Base-by-base conservation (phyloP, 2,329 filamentous ascomycete species). In the Parastagonospora avenae region DNA sequence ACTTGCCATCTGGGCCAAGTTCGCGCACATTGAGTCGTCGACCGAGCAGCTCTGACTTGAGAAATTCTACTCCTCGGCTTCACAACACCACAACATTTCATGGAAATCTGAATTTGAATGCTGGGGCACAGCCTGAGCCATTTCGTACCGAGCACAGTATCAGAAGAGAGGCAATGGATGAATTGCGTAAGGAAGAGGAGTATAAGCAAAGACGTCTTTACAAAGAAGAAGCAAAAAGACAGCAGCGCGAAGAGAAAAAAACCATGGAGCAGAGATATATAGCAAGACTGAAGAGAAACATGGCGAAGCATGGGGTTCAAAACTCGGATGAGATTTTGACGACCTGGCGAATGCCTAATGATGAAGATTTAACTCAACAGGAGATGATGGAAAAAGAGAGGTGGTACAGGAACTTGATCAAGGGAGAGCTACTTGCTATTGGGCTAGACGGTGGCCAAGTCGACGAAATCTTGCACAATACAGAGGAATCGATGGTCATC, bases 371-470 rank as follows among this genome's bases (percentile, higher is more conserved):
- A 15, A 29, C 40, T 19, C 8, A 33, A 27, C 40, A 42, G 15
- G 40, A 42, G 40, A 42, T 42, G 14, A 42, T 12, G 5, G 40
- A 42, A 29, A 42, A 42, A 24, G 40, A 42, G n/a, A 19, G 19
- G 30, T 42, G 40, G 40, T 31, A 42, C 16, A 42, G 19, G 12
- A 42, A 33, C 12, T 11, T 33, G 7, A 33, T 42, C 29, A 42
- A 19, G 12, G n/a, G 40, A 19, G 30, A 33, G n/a, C 14, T 42
- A 2, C 33, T 31, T 12, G 16, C 29, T 32, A 9, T 16, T 2
- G 40, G 29, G n/a, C 14, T 42, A 16, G 15, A 32, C 19, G 40
- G 40, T n/a, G 40, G 40, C 14, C 40, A 42, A 12, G 24, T 42
- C 4, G 40, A 42, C 14, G 40, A 42, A 15, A 42, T 42, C 29